Conservation (phyloP, 2,329 filamentous ascomycete species). For the Hawksworthiomyces lignivorus region DNA sequence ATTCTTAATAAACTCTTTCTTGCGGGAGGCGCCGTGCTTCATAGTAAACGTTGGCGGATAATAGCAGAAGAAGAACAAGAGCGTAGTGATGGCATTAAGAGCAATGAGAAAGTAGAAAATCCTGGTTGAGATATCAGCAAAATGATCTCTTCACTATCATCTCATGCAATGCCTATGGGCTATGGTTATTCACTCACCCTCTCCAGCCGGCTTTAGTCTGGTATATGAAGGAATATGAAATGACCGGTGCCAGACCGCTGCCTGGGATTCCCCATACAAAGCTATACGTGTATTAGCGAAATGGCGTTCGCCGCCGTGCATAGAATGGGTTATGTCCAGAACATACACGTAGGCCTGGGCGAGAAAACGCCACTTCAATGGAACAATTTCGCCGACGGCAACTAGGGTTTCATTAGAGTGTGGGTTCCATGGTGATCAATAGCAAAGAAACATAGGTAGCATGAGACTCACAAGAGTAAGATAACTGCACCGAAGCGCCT, state of each 20-base stretch:
- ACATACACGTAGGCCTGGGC: constrained; percentile 1
- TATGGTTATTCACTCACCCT: no score
- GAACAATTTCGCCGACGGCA: constrained; percentile 3
- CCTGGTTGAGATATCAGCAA: no score
- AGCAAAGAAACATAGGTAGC: no score
- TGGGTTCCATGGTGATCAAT: no score
- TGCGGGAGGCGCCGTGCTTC: background rate
- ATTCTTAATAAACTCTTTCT: background rate
- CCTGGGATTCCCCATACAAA: background rate
- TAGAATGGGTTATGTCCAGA: no score
- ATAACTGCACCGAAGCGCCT: background rate
- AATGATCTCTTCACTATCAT: no score
- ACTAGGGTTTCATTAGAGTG: background rate
- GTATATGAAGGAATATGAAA: constrained; percentile 1
- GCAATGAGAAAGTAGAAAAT: constrained; percentile 3
- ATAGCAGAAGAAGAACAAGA: constrained; percentile 10
- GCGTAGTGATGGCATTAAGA: background rate
- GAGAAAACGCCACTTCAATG: constrained; percentile 1
- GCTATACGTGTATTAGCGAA: no score
- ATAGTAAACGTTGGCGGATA: constrained; percentile 2
- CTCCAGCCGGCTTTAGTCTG: constrained; percentile 1
- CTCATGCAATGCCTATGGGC: no score
- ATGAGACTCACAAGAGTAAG: background rate
- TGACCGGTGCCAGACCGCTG: background rate
- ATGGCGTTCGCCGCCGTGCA: no score